A percentile compares a stretch with the other conserved stretches of the same genome.
Evolutionary conservation across 257 asterid species (phyloP).

Genomic region (Solanum clarkiae): DNA sequence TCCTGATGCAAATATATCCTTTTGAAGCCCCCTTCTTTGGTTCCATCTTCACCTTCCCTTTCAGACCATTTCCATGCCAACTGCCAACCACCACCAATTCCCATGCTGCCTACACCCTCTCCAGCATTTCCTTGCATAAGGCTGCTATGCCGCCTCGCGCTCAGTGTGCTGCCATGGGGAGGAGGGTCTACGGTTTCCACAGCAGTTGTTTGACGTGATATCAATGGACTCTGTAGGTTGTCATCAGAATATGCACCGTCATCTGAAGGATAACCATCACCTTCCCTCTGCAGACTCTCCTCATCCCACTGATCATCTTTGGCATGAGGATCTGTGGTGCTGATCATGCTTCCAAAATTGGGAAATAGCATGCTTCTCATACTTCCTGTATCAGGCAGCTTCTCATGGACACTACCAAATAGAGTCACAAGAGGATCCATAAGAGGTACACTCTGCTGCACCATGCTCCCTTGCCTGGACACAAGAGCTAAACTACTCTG

Average conservation of each 20-base stretch:
- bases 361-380: constrained; percentile 83
- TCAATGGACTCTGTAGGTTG: constrained; percentile 54
- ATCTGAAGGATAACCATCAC: constrained; percentile 32
- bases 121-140: constrained; percentile 33
- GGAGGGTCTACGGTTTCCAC: constrained; percentile 31
- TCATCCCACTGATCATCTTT: constrained; percentile 64
- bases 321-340: constrained; percentile 39
- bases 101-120: constrained; percentile 39
- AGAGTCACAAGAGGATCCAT: constrained; percentile 80
- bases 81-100: constrained; percentile 85
- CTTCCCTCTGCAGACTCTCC: constrained; percentile 55
- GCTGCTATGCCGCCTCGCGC: constrained; percentile 41
- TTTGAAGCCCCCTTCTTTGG: constrained; percentile 52
- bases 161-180: constrained; percentile 30
- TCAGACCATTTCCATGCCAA: constrained; percentile 75
- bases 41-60: constrained; percentile 54
- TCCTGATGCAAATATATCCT: constrained; percentile 66
- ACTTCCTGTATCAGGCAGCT: constrained; percentile 51
- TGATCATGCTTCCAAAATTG: constrained; percentile 79
- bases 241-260: constrained; percentile 35
- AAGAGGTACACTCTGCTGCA: constrained; percentile 31
- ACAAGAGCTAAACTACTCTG: constrained; percentile 46
- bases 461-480: constrained; percentile 62
- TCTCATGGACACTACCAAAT: constrained; percentile 76
- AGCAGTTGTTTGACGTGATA: constrained; percentile 63